Conservation (phyloP, 2,329 filamentous ascomycete species). For the Claviceps paspali region DNA sequence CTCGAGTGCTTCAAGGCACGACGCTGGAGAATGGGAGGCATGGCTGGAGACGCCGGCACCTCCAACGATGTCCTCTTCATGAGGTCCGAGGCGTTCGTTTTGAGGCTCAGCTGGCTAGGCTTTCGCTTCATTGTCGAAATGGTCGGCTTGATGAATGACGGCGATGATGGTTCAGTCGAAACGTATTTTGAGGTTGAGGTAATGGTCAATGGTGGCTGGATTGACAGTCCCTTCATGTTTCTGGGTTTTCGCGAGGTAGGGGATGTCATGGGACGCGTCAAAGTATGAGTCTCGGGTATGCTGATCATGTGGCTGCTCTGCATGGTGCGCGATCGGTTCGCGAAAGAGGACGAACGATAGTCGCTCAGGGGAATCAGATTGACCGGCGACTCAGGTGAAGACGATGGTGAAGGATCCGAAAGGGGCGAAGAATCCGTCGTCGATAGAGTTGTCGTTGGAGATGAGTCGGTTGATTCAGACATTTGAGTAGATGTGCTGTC, state of each 20-base stretch:
- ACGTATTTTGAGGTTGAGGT: conserved; percentile 32
- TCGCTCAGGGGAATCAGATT: conserved; percentile 57
- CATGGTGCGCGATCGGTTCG: conserved; percentile 22
- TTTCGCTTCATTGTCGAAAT: conserved; percentile 58
- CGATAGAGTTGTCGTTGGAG: conserved; percentile 84
- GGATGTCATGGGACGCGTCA: conserved; percentile 48
- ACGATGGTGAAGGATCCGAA: conserved; percentile 79
- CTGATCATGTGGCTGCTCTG: conserved; percentile 18
- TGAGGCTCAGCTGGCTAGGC: conserved; percentile 63
- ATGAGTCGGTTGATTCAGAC: conserved; percentile 81
- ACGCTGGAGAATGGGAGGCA: conserved; percentile 45
- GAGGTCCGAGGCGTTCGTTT: conserved; percentile 49
- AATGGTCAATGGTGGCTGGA: conserved; percentile 45
- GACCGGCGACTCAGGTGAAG: conserved; percentile 79
- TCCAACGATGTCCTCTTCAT: conserved; percentile 32
- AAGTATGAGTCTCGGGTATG: conserved; percentile 25
- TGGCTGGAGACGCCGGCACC: conserved; percentile 37
- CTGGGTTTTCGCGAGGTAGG: conserved; percentile 57
- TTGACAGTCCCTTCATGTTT: conserved; percentile 72
- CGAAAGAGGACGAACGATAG: conserved; percentile 47
- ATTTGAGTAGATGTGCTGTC: conserved; percentile 65
- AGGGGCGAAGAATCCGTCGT: conserved; percentile 84
- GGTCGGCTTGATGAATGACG: conserved; percentile 65
- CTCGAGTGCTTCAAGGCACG: conserved; percentile 51
- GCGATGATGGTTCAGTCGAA: conserved; percentile 53